Evolutionary conservation across 2,329 filamentous ascomycete genomes (phyloP).

Genomic region (Sclerotinia borealis): DNA sequence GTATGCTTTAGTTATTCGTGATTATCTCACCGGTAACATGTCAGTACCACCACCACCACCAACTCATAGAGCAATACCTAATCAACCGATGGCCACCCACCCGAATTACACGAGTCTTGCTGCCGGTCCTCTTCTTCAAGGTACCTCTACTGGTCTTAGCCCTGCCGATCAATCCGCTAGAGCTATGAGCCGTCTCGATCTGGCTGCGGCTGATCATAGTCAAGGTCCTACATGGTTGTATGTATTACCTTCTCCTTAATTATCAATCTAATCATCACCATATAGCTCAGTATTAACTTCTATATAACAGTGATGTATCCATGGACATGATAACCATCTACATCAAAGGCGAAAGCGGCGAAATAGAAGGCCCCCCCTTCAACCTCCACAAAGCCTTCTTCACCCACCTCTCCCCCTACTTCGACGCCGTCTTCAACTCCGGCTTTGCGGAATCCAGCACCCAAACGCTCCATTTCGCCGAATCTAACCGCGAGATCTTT

Average conservation of each 20-base stretch:
- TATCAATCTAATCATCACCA: not conserved
- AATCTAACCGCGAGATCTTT: not conserved
- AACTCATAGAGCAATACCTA: not conserved
- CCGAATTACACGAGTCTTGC: not conserved
- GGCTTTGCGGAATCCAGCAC: slow-evolving; percentile 4
- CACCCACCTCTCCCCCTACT: not conserved
- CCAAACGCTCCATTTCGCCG: not conserved
- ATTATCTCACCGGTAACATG: not conserved
- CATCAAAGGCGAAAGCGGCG: not conserved
- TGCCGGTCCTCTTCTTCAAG: not conserved
- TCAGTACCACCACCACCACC: too few species aligned
- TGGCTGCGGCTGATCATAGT: not conserved
- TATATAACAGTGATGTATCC: not conserved
- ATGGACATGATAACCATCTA: not conserved
- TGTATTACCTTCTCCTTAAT: not conserved
- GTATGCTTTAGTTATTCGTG: not conserved
- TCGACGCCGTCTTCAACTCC: slow-evolving; percentile 9
- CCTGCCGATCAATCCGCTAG: not conserved
- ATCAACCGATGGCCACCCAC: not conserved
- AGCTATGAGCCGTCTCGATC: not conserved
- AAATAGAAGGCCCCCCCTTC: not conserved
- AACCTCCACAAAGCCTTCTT: slow-evolving; percentile 6
- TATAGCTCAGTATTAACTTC: not conserved
- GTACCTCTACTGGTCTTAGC: not conserved
- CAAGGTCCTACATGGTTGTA: not conserved